Percentiles rank a stretch among this genome's conserved stretches.
Conservation (phyloP, 129 eudicot species). For the Ambrosia artemisiifolia region DNA sequence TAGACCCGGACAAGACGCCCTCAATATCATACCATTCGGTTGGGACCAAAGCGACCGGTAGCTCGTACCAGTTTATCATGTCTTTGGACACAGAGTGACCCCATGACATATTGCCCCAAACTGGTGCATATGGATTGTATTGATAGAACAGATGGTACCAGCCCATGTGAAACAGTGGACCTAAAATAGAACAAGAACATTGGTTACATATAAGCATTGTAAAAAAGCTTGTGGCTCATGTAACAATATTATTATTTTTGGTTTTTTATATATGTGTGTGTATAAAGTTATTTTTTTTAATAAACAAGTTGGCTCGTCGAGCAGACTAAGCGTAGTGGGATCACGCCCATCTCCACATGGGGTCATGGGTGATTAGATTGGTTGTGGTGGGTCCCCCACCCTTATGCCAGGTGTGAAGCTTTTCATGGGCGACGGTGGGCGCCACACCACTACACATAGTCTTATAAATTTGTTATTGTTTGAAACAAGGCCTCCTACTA, state of each 20-base stretch:
- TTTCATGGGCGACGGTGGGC: too few relatives aligned
- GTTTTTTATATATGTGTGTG: too few relatives aligned
- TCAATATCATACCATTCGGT: constrained; percentile 72
- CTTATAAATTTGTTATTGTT: too few relatives aligned
- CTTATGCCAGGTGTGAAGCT: too few relatives aligned
- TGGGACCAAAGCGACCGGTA: constrained; percentile 67
- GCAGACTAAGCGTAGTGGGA: too few relatives aligned
- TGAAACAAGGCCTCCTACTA: too few relatives aligned
- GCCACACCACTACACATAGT: too few relatives aligned
- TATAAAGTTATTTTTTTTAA: too few relatives aligned
- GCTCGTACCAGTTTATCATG: constrained; percentile 67
- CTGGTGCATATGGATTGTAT: constrained; percentile 69
- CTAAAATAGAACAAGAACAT: constrained; percentile 33
- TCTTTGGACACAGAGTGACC: constrained; percentile 84
- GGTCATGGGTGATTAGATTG: too few relatives aligned
- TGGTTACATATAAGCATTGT: neutral
- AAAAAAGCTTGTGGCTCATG: neutral
- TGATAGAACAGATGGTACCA: constrained; percentile 92
- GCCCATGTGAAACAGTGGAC: constrained; percentile 80
- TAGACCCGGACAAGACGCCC: constrained; percentile 87
- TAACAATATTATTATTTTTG: neutral
- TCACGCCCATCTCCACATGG: too few relatives aligned
- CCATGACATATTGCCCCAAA: constrained; percentile 96
- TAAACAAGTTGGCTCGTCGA: too few relatives aligned
- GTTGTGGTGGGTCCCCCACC: too few relatives aligned